Evolutionary conservation across 2,329 filamentous ascomycete genomes (phyloP), one percentile per base, ranked within the genome.

Genomic region (Alternaria sp.): DNA sequence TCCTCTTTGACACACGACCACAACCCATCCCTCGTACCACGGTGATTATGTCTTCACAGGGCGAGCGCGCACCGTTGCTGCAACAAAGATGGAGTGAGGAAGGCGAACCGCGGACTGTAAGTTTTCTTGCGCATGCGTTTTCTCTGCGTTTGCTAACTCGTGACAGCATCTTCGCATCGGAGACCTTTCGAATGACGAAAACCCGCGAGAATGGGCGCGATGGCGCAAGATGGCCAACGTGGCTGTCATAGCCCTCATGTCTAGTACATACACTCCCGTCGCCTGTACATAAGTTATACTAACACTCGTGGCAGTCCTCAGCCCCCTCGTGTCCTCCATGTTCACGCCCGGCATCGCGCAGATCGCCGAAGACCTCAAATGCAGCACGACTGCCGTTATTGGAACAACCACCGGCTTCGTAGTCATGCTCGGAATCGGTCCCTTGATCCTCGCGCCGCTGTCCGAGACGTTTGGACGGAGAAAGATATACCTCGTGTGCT

Each of bases 331-430:
- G 2, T 82, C 79, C 19, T 83, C 81, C 43, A 85, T 85, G 83
- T 86, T 86, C 72, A 85, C 83, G 1, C 84, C 84, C 0, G 84
- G 83, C 1, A 85, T 86, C 56, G 72, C 77, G 10, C 81, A 85
- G 60, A 86, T 86, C 46, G 84, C 84, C 3, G 73, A 82, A 49
- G 81, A 82, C 26, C 76, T 86, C 17, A 60, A 82, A 45, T 83
- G 82, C 1, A 73, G 72, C 6, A 73, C 75, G 3, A 77, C 80
- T 12, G 75, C 73, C 10, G 83, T 86, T 21, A 83, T 86, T 45
- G 83, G 79, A 6, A 83, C 83, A 19, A 85, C 83, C 5, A 86
- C 84, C 1, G 83, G 82, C 11, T 85, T 85, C 60, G 82, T 85
- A 5, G 77, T 85, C 49, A 82, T 83, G 77, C 75, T 85, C 1